These are phyloP conservation scores for Tetradesmus lagerheimii DNA, from an alignment of 139 green algal species.

Conservation along the genomic window DNA sequence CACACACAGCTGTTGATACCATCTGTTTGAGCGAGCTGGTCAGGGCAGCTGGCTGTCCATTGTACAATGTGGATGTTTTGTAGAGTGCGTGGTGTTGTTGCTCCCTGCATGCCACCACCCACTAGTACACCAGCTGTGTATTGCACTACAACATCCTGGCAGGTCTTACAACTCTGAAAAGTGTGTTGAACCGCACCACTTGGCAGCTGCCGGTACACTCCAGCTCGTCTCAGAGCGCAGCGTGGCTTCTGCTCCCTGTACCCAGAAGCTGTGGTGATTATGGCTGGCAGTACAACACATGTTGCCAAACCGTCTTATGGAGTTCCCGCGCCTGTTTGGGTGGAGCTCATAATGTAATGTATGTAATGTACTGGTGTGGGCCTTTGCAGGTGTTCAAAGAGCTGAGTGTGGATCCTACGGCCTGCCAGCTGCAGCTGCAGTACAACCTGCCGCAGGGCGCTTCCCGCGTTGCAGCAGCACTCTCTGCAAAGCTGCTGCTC, in stretches of 20 bases:
- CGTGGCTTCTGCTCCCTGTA: too few species aligned
- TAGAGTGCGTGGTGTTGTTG: background rate
- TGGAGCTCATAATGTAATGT: too few species aligned
- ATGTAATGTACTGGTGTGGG: background rate
- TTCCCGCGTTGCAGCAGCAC: background rate
- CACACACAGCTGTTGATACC: background rate
- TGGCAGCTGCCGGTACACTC: background rate
- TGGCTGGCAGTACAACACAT: too few species aligned
- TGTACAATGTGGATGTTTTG: background rate
- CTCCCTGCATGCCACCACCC: background rate
- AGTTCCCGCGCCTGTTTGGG: too few species aligned
- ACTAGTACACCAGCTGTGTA: too few species aligned
- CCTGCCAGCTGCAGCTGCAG: background rate
- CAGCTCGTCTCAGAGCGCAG: too few species aligned
- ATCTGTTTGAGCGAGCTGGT: background rate
- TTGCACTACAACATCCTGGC: too few species aligned
- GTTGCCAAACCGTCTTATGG: too few species aligned
- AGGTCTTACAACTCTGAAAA: background rate
- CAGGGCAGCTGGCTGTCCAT: background rate
- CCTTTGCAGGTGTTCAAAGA: constrained; percentile 36
- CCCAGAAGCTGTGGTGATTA: too few species aligned
- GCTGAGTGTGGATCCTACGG: background rate
- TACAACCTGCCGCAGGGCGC: background rate
- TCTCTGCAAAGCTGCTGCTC: constrained; percentile 22
- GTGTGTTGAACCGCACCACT: background rate